These are phyloP conservation scores for Gymnopilus junonius DNA, from an alignment of 768 basidiomycete species.

Conservation along the genomic window DNA sequence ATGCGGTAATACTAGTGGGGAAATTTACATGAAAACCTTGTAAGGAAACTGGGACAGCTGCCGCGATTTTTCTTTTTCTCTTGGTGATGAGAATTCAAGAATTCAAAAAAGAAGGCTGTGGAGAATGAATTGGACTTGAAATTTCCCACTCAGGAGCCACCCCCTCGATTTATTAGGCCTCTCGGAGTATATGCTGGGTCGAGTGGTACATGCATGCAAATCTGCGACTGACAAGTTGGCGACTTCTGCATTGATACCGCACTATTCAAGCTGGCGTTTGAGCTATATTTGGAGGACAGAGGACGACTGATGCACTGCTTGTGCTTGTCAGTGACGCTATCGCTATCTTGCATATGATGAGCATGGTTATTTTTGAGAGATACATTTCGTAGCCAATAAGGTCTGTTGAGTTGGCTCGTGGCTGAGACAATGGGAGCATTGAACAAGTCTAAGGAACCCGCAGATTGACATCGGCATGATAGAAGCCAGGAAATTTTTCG, in stretches of 20 bases:
- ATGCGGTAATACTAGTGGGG: not conserved
- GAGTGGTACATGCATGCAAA: not conserved
- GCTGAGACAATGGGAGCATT: not conserved
- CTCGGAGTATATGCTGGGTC: slow-evolving; percentile 5
- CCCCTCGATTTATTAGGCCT: not conserved
- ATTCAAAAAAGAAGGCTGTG: not conserved
- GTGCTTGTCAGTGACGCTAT: not conserved
- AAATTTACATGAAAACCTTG: not conserved
- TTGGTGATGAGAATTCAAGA: not conserved
- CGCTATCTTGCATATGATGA: slow-evolving; percentile 1
- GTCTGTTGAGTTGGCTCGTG: not conserved
- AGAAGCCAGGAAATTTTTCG: not conserved
- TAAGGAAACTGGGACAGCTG: not conserved
- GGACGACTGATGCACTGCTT: not conserved
- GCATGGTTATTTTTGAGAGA: not conserved
- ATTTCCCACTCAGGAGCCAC: not conserved
- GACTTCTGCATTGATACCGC: not conserved
- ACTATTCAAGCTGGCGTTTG: not conserved
- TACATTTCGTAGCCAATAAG: not conserved
- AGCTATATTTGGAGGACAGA: not conserved
- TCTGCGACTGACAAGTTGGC: not conserved
- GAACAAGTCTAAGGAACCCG: not conserved
- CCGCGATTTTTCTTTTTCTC: not conserved
- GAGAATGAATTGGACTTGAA: not conserved
- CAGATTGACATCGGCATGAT: not conserved